Evolutionary conservation across 805 yeast genomes (phyloP).

Genomic region (Lachancea meyersii): DNA sequence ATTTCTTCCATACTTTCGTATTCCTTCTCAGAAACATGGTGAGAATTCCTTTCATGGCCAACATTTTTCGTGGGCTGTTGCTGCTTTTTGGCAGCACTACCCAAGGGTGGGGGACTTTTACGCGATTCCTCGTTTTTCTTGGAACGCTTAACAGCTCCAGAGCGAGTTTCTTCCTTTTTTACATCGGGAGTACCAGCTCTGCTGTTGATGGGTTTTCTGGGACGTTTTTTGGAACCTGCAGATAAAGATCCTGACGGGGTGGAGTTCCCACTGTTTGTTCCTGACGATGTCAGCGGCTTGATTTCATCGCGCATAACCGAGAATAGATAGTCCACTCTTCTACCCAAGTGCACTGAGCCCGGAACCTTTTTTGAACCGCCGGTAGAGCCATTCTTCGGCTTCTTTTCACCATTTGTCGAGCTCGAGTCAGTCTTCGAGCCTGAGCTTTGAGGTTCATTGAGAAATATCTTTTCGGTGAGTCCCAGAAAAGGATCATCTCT

Average conservation of each 20-base stretch:
- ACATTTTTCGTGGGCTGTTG: slow-evolving; percentile 10
- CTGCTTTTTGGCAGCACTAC: slow-evolving; percentile 2
- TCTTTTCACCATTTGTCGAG: slow-evolving; percentile 14
- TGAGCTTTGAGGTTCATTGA: slow-evolving; percentile 40
- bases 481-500: slow-evolving; percentile 93
- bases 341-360: slow-evolving; percentile 83
- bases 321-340: slow-evolving; percentile 85
- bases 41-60: neutral
- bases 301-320: slow-evolving; percentile 59
- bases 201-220: slow-evolving; percentile 24
- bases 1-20: slow-evolving; percentile 76
- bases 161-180: slow-evolving; percentile 11
- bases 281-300: slow-evolving; percentile 23
- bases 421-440: slow-evolving; percentile 5
- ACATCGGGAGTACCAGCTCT: slow-evolving; percentile 20
- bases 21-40: slow-evolving; percentile 36
- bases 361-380: slow-evolving; percentile 63
- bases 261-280: slow-evolving; percentile 13
- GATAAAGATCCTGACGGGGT: slow-evolving; percentile 14
- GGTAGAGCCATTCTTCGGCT: slow-evolving; percentile 20
- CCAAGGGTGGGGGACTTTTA: slow-evolving; percentile 6
- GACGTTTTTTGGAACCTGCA: slow-evolving; percentile 28
- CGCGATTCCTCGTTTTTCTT: slow-evolving; percentile 14
- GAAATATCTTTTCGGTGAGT: slow-evolving; percentile 74
- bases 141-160: slow-evolving; percentile 17